These are phyloP conservation scores for Arthrinium phaeospermum DNA, from an alignment of 2,329 filamentous ascomycete genomes.

Conservation along the genomic window DNA sequence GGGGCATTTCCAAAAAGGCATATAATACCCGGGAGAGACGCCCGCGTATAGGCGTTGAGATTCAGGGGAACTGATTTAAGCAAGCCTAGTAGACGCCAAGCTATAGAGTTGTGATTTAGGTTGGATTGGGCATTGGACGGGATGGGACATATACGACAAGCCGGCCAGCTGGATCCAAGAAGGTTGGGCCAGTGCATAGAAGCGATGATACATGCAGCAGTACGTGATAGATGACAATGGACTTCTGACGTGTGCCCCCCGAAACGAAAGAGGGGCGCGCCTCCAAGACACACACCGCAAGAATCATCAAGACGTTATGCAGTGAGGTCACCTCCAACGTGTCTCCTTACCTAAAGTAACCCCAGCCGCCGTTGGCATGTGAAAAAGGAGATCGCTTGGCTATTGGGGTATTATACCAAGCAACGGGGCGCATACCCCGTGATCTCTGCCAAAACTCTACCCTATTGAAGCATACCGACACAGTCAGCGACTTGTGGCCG, in stretches of 20 bases:
- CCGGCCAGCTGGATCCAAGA: background rate
- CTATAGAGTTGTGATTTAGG: constrained; percentile 2
- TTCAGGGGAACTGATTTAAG: constrained; percentile 1
- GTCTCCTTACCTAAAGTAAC: background rate
- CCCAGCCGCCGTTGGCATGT: constrained; percentile 10
- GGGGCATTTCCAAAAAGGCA: background rate
- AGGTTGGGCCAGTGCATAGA: background rate
- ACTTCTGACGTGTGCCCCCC: background rate
- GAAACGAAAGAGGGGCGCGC: constrained; percentile 11
- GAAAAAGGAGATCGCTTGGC: constrained; percentile 8
- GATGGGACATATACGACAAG: background rate
- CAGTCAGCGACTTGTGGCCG: background rate
- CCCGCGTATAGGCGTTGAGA: constrained; percentile 6
- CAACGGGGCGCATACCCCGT: background rate
- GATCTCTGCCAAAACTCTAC: constrained; percentile 4
- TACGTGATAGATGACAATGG: constrained; percentile 10
- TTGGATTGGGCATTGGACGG: constrained; percentile 1
- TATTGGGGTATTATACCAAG: background rate
- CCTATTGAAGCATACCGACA: background rate
- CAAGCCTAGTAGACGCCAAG: constrained; percentile 14
- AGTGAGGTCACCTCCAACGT: background rate
- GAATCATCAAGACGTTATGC: constrained; percentile 13
- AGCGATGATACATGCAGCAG: constrained; percentile 8
- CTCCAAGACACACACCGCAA: background rate
- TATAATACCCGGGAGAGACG: constrained; percentile 3